Base-by-base conservation (phyloP, 179 eudicot species). In the Actinidia chinensis region DNA sequence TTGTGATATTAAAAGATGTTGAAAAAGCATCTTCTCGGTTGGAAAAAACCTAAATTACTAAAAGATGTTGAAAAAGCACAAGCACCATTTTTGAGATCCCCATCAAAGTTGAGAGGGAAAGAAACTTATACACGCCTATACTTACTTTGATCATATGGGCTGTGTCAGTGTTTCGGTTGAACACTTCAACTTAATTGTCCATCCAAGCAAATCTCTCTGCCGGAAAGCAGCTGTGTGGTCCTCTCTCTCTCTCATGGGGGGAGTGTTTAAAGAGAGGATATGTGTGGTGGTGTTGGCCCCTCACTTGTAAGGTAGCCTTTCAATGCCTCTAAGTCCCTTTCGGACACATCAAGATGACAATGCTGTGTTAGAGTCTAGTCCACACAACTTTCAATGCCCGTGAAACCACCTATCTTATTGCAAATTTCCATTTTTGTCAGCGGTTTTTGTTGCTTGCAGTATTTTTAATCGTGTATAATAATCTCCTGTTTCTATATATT, bases 251-350 rank as follows among this genome's bases (percentile, higher is more conserved):
- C 36, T 6, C 40, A 36, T 36, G 40, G 40, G 40, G 40, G 40
- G 40, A 1, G 40, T 36, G 40, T 36, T 36, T 36, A 36, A 36
- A 36, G 40, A 64, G 68, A 13, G 44, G 68, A 33, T 14, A 6
- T 36, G 40, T 1, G 40, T 36, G 40, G 40, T 36, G 69, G 42
- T 69, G 23, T 70, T 76, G 83, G 83, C 52, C 83, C 83, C 73
- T 70, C 79, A 12, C 70, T 79, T 69, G 71, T 68, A 64, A 75
- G 76, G 83, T 43, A 68, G 67, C n/a, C 55, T 46, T 68, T 68
- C 18, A 68, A 67, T 42, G 51, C 25, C 71, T 25, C 23, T 1
- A 46, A 20, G 15, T 18, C 11, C 33, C 78, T 52, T 13, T 58
- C 82, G 23, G 63, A 75, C 65, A 42, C 68, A 60, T 76, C 75